Evolutionary conservation across 805 yeast genomes (phyloP).

Genomic region (Spathaspora arborariae): DNA sequence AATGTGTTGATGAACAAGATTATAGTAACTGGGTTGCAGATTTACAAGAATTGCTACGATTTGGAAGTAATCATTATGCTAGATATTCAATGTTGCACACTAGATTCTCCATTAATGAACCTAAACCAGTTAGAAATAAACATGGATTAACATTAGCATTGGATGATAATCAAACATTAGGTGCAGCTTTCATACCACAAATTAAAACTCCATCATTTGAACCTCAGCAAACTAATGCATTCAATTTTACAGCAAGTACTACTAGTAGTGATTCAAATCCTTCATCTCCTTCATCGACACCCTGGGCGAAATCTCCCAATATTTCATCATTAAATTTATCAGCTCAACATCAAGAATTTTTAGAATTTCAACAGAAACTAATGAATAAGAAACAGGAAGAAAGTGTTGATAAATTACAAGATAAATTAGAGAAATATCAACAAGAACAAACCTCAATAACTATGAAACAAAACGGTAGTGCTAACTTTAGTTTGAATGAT

Average conservation of each 20-base stretch:
- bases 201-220: slow-evolving; percentile 30
- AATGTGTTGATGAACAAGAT: slow-evolving; percentile 42
- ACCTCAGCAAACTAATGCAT: slow-evolving; percentile 32
- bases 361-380: slow-evolving; percentile 34
- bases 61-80: slow-evolving; percentile 40
- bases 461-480: background rate
- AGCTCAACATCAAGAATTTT: slow-evolving; percentile 32
- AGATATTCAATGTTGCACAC: slow-evolving; percentile 36
- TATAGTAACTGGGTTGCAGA: slow-evolving; percentile 54
- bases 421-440: slow-evolving; percentile 3
- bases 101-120: background rate
- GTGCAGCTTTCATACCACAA: slow-evolving; percentile 37
- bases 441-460: slow-evolving; percentile 1
- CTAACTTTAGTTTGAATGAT: background rate
- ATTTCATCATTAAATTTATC: slow-evolving; percentile 11
- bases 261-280: background rate
- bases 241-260: slow-evolving; percentile 22
- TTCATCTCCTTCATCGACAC: slow-evolving; percentile 2
- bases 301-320: slow-evolving; percentile 2
- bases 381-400: slow-evolving; percentile 33
- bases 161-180: slow-evolving; percentile 14
- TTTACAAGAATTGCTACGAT: slow-evolving; percentile 48
- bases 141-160: slow-evolving; percentile 6
- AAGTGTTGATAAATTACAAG: slow-evolving; percentile 2
- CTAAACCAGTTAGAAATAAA: background rate